phyloP scores from a whole-genome alignment of 164 flowering plant species.

The Vitis rupestris region DNA sequence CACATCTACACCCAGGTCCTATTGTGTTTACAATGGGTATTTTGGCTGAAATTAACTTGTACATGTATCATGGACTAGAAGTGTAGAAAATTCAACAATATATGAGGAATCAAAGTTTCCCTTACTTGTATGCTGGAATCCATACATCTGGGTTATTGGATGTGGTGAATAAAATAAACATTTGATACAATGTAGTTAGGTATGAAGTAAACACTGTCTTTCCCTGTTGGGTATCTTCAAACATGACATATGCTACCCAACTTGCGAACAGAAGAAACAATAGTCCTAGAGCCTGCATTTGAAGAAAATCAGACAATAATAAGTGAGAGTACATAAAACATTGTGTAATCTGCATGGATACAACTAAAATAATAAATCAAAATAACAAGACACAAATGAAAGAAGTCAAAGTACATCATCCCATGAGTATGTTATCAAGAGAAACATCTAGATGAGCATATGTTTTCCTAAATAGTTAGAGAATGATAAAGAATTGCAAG shows the following conservation, averaged over 20 bases:
- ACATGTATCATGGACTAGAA: neutral
- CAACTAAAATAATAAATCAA: neutral
- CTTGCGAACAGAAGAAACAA: constrained; percentile 84
- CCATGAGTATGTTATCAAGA: neutral
- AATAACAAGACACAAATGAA: neutral
- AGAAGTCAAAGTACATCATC: neutral
- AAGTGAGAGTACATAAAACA: neutral
- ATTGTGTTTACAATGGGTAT: too few species aligned
- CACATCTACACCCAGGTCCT: too few species aligned
- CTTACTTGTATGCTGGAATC: constrained; percentile 99
- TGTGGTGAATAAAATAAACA: constrained; percentile 92
- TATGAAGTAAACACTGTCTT: constrained; percentile 63
- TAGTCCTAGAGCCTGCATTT: constrained; percentile 71
- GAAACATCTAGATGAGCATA: neutral
- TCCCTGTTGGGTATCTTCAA: constrained; percentile 90
- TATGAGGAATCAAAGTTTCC: constrained; percentile 3
- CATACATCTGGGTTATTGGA: constrained; percentile 98
- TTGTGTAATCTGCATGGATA: neutral
- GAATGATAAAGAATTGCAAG: neutral
- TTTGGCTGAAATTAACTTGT: too few species aligned
- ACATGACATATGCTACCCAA: constrained; percentile 94
- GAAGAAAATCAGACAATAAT: constrained; percentile 8
- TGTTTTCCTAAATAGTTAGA: neutral
- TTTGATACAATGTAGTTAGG: constrained; percentile 78
- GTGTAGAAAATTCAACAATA: neutral